A percentile compares a stretch with the other conserved stretches of the same genome.
Evolutionary conservation across 2,329 filamentous ascomycete genomes (phyloP).

Genomic region (Colletotrichum higginsianum): DNA sequence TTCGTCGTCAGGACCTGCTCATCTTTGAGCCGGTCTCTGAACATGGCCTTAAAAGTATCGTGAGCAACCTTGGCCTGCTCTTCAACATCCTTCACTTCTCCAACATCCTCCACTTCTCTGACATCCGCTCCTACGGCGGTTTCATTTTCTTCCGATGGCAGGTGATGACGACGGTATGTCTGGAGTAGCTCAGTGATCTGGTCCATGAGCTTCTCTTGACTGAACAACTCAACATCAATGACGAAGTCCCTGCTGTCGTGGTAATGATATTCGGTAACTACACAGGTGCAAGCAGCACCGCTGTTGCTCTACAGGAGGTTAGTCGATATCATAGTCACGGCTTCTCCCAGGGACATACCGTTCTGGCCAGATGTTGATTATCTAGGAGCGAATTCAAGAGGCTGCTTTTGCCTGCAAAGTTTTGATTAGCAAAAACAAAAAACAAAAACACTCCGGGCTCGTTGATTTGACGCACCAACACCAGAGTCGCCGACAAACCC

Average conservation of each 20-base stretch:
- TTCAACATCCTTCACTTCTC: constrained; percentile 44
- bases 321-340: constrained; percentile 52
- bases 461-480: constrained; percentile 52
- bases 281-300: constrained; percentile 63
- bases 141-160: constrained; percentile 35
- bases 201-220: constrained; percentile 48
- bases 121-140: too few species aligned
- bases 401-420: constrained; percentile 60
- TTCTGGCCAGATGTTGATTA: too few species aligned
- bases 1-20: constrained; percentile 44
- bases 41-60: constrained; percentile 57
- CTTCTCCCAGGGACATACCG: too few species aligned
- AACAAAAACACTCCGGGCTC: neutral
- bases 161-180: constrained; percentile 55
- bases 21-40: constrained; percentile 45
- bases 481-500: constrained; percentile 66
- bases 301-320: constrained; percentile 55
- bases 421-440: neutral
- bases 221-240: constrained; percentile 54
- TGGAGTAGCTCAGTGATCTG: constrained; percentile 55
- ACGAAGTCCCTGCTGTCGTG: constrained; percentile 51
- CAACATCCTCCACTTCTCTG: constrained; percentile 29
- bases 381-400: constrained; percentile 65
- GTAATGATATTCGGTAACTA: constrained; percentile 62
- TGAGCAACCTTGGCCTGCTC: constrained; percentile 52